These are phyloP conservation scores for Penicillium sp. DNA, from an alignment of 2,329 filamentous ascomycete species.

Conservation along the genomic window DNA sequence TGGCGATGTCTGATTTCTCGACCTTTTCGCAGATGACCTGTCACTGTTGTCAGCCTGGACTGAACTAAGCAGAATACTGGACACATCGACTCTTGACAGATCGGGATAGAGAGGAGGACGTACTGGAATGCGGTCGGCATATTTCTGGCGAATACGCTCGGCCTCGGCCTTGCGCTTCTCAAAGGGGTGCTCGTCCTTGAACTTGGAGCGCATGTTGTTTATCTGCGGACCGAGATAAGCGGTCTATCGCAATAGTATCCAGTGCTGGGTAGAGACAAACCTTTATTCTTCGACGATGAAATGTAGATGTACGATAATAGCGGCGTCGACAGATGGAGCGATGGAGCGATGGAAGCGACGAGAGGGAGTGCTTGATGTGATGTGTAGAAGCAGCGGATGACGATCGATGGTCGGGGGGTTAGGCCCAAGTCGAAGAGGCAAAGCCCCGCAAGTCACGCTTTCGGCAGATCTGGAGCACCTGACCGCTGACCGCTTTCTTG, in stretches of 20 bases:
- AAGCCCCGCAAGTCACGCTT: neutral
- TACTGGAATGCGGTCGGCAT: conserved; percentile 96
- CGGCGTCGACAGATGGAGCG: conserved; percentile 14
- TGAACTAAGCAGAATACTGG: too few relatives aligned
- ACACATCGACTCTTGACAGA: too few relatives aligned
- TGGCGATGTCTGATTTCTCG: conserved; percentile 98
- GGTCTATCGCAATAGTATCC: neutral
- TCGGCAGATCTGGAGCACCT: neutral
- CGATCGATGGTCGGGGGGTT: neutral
- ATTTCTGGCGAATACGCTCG: conserved; percentile 98
- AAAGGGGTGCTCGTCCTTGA: conserved; percentile 99
- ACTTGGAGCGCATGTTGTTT: conserved; percentile 89
- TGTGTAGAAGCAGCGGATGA: conserved; percentile 8
- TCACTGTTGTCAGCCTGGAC: conserved; percentile 21
- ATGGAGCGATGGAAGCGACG: conserved; percentile 18
- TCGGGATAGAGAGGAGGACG: too few relatives aligned
- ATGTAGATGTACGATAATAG: conserved; percentile 14
- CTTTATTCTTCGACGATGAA: conserved; percentile 14
- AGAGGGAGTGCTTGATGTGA: conserved; percentile 6
- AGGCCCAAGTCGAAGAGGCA: neutral
- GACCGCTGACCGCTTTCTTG: neutral
- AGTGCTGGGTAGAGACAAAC: neutral
- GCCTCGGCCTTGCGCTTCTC: conserved; percentile 99
- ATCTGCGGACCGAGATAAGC: neutral
- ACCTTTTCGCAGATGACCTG: conserved; percentile 99